Base-by-base conservation (phyloP, 805 yeast species). In the Candida chauliodis region DNA sequence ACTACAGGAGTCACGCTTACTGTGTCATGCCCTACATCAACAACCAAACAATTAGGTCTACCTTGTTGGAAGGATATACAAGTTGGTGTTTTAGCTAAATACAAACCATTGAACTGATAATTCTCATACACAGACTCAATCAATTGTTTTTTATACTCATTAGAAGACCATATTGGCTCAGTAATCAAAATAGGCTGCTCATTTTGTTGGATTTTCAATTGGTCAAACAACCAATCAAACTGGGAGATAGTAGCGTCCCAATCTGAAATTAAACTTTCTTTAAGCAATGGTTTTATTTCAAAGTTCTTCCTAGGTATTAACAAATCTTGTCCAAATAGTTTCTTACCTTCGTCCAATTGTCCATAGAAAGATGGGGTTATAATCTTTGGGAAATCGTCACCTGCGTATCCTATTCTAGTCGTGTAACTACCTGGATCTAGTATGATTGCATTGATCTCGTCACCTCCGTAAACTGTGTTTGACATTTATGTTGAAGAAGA, bases 391-490 rank as follows among this genome's bases (percentile, higher is more conserved):
- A 78, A 73, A 55, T 90, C 96, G 41, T 88, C 91, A 8, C 98
- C 98, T 3, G 97, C 90, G 59, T 78, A 89, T 1, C 99, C 99
- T 14, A 83, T 78, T 38, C 91, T 78, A 5, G 96, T 88, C 43
- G 78, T 66, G 44, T 72, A 78, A 8, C 96, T 82, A 24, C 98
- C 98, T 1, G 95, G 90, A 54, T 93, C 98, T 18, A 91, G 69
- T 23, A 91, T 95, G 2, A 93, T 73, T 19, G 98, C 95, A 46
- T 88, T 79, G 46, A 93, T 82, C 58, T 91, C 99, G 63, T 91
- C 93, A 25, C 73, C 74, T 18, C 63, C 64, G 34, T 57, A 58
- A 6, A 57, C 61, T 19, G 48, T 42, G 31, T 52, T 41, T 21
- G 64, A 46, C 63, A 57, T 57, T 16, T 3, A 11, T 25, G 28